phyloP scores from a whole-genome alignment of 1,284 basidiomycete genomes.

The Hymenochaete sp. region DNA sequence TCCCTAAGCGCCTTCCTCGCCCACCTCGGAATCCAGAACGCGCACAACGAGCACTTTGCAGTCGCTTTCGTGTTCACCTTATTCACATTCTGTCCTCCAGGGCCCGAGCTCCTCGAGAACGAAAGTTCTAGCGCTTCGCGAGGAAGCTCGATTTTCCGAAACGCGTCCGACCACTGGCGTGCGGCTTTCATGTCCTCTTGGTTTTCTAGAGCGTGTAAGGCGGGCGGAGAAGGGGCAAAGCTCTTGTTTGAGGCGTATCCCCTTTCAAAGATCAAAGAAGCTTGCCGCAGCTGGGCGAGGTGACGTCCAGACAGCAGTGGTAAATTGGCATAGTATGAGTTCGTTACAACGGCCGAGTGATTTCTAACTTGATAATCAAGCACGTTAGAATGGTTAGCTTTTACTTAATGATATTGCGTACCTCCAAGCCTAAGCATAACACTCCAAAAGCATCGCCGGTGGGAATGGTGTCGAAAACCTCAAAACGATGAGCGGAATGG shows the following conservation, averaged over 20 bases:
- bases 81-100: conserved; percentile 79
- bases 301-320: too few relatives aligned
- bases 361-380: too few relatives aligned
- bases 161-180: conserved; percentile 42
- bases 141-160: conserved; percentile 37
- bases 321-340: too few relatives aligned
- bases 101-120: conserved; percentile 69
- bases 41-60: conserved; percentile 44
- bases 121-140: conserved; percentile 45
- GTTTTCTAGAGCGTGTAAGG: conserved; percentile 27
- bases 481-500: too few relatives aligned
- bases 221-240: conserved; percentile 30
- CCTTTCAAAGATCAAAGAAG: background rate
- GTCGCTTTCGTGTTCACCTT: conserved; percentile 75
- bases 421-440: too few relatives aligned
- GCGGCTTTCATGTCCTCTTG: conserved; percentile 37
- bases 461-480: too few relatives aligned
- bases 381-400: too few relatives aligned
- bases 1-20: conserved; percentile 39
- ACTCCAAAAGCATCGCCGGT: too few relatives aligned
- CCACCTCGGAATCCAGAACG: conserved; percentile 65
- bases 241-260: conserved; percentile 2
- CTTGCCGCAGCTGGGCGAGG: background rate
- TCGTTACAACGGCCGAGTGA: too few relatives aligned
- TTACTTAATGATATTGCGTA: too few relatives aligned